Evolutionary conservation across 75 land plant species (phyloP).

Genomic region (Pinus albicaulis): DNA sequence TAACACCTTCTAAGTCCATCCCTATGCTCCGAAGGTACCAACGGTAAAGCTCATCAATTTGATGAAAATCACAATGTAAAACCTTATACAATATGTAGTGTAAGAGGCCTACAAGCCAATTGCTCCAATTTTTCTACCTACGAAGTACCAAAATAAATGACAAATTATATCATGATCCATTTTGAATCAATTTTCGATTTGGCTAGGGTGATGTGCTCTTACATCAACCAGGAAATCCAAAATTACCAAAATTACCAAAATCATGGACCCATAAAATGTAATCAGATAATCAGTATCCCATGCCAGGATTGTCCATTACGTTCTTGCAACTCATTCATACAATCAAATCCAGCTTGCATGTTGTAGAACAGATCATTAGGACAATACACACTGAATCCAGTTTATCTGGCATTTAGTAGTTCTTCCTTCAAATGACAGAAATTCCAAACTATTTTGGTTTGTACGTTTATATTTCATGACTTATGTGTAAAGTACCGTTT

Average conservation of each 20-base stretch:
- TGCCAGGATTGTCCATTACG: not conserved
- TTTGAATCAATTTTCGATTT: too few species aligned
- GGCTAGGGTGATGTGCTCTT: too few species aligned
- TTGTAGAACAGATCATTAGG: not conserved
- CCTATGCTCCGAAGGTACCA: too few species aligned
- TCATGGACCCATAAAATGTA: not conserved
- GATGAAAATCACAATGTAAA: too few species aligned
- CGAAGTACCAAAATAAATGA: too few species aligned
- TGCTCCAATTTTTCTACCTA: too few species aligned
- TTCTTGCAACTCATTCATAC: not conserved
- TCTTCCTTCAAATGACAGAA: not conserved
- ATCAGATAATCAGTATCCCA: not conserved
- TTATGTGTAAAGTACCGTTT: not conserved
- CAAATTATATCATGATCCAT: too few species aligned
- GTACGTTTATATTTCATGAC: not conserved
- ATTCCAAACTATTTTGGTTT: not conserved
- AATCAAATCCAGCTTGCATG: not conserved
- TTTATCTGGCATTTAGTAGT: not conserved
- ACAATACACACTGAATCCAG: not conserved
- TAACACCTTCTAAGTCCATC: too few species aligned
- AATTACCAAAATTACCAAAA: not conserved
- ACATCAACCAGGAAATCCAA: not conserved
- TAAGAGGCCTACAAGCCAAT: too few species aligned
- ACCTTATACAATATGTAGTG: too few species aligned
- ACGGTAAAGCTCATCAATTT: too few species aligned